A percentile compares a stretch with the other conserved stretches of the same genome.
Evolutionary conservation across 768 basidiomycete species (phyloP).

Genomic region (Auriscalpium microsporum): DNA sequence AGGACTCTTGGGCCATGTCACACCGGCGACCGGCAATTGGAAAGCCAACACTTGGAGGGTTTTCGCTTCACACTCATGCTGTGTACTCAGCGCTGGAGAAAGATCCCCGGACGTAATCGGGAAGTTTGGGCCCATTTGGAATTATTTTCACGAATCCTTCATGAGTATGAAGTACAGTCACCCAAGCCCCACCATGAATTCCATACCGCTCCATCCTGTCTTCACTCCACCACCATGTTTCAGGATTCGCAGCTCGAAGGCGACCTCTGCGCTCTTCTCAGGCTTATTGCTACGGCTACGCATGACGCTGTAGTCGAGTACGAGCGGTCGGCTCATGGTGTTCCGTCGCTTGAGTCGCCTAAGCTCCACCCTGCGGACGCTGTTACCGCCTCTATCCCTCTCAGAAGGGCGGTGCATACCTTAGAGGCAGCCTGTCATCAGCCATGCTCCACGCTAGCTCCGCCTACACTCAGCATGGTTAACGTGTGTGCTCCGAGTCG

Average conservation of each 20-base stretch:
- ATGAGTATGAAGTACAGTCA: too few relatives aligned
- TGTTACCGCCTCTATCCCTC: neutral
- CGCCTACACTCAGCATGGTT: constrained; percentile 11
- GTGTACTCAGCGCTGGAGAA: too few relatives aligned
- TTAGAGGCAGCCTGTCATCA: constrained; percentile 19
- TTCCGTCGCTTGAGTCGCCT: constrained; percentile 6
- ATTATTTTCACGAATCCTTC: too few relatives aligned
- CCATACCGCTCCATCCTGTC: neutral
- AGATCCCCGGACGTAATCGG: too few relatives aligned
- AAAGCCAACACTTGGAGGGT: too few relatives aligned
- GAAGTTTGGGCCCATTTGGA: too few relatives aligned
- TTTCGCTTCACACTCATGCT: too few relatives aligned
- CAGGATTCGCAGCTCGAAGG: constrained; percentile 4
- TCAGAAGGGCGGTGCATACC: constrained; percentile 12
- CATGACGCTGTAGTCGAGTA: constrained; percentile 14
- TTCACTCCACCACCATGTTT: neutral
- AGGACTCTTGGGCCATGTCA: too few relatives aligned
- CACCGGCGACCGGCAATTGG: too few relatives aligned
- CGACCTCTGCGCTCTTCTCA: constrained; percentile 24
- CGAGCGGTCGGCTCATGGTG: constrained; percentile 4
- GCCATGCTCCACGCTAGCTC: constrained; percentile 15
- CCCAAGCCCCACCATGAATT: neutral
- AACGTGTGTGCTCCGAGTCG: constrained; percentile 12
- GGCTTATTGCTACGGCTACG: constrained; percentile 23
- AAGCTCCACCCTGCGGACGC: constrained; percentile 5